Base-by-base conservation (phyloP, 495 filamentous ascomycete genomes). In the Hypomontagnella monticulosa region DNA sequence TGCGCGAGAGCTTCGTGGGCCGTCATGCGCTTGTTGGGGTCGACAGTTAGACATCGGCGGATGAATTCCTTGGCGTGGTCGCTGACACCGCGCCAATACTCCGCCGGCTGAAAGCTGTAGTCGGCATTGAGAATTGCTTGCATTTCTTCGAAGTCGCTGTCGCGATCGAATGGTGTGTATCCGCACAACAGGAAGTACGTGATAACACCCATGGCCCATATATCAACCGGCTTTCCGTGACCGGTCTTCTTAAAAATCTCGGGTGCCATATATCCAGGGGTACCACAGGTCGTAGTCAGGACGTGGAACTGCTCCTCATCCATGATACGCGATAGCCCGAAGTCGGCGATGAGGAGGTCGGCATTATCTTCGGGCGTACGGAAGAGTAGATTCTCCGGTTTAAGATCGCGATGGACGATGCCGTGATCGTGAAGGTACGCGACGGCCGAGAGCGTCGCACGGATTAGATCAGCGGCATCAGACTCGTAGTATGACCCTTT, bases 221-320 rank as follows among this genome's bases (percentile, higher is more conserved):
- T 87, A 73, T 99, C 95, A 4, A 99, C 95, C 10, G 84, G 83
- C 63, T 95, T 92, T 41, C 92, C 93, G 73, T 97, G 93, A 10
- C 93, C 93, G 20, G 90, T 89, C 73, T 92, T 90, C 71, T 91
- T 89, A 50, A 97, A 85, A 59, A 99, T 93, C 74, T 99, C 95
- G 12, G 95, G 95, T 0, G 95, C 95, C 76, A 99, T 99, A 78
- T 99, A 99, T 27, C 96, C 96, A 0, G 95, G 95, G 5, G 95
- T 99, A 32, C 95, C 95, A 71, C 95, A 99, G 3, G 95, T 99
- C 1, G 95, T 99, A 4, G 96, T 99, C 34, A 99, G 79, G 20
- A 98, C 93, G 71, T 97, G 96, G 75, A 99, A 98, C 72, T 97
- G 92, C 77, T 98, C 93, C 79, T 98, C 96, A 74, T 99, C 96